A percentile compares a stretch with the other conserved stretches of the same genome.
These are phyloP conservation scores for Dactylorhiza incarnata DNA, from an alignment of 106 monocot species.

Conservation along the genomic window DNA sequence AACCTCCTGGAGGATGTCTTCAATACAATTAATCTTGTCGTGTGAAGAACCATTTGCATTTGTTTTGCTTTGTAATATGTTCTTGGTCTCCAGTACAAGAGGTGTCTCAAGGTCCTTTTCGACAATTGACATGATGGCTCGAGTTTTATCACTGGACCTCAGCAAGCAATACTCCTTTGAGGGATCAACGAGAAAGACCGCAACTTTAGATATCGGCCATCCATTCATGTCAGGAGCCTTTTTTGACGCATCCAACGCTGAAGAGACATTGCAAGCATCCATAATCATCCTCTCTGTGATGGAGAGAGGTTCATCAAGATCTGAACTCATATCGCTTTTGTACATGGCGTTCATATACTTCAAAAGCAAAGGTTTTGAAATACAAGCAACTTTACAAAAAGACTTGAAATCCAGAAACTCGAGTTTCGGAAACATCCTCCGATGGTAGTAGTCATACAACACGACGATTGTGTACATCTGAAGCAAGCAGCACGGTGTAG, in stretches of 20 bases:
- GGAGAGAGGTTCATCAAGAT: conserved; percentile 20
- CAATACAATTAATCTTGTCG: not conserved
- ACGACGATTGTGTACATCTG: conserved; percentile 68
- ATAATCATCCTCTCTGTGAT: conserved; percentile 43
- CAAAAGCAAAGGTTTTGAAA: conserved; percentile 28
- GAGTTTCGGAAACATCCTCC: conserved; percentile 46
- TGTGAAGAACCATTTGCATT: not conserved
- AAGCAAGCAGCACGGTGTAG: not conserved
- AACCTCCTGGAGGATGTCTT: conserved; percentile 18
- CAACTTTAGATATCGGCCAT: conserved; percentile 61
- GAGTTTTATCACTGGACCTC: conserved; percentile 20
- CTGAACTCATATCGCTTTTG: conserved; percentile 4
- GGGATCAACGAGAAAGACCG: conserved; percentile 43
- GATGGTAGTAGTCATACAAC: conserved; percentile 69
- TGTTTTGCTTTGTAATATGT: not conserved
- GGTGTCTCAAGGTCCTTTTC: conserved; percentile 35
- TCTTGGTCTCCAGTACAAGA: not conserved
- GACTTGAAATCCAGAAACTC: conserved; percentile 39
- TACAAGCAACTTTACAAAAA: conserved; percentile 38
- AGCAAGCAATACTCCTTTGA: conserved; percentile 42
- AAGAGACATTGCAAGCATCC: conserved; percentile 52
- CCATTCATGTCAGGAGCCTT: conserved; percentile 23
- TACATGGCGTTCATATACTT: conserved; percentile 33
- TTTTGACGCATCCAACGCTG: conserved; percentile 35
- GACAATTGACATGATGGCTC: conserved; percentile 51